Percentiles rank a stretch among this genome's conserved stretches.
These are phyloP conservation scores for Hebeloma cylindrosporum DNA, from an alignment of 768 basidiomycete genomes.

Conservation along the genomic window DNA sequence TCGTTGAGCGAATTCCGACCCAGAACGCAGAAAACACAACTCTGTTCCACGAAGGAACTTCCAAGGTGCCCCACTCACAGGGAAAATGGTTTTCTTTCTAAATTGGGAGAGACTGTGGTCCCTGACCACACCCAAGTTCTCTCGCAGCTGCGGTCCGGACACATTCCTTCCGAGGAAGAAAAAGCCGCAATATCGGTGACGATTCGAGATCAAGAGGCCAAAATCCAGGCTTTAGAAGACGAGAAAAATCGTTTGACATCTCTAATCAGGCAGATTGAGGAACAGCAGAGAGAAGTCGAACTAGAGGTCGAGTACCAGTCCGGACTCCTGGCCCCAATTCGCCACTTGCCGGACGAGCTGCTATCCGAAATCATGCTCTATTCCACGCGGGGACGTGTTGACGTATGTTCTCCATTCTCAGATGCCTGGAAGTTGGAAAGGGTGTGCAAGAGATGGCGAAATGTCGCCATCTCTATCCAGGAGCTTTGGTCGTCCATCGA, in stretches of 20 bases:
- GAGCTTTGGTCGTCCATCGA: slow-evolving; percentile 15
- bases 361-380: slow-evolving; percentile 12
- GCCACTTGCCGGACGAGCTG: slow-evolving; percentile 13
- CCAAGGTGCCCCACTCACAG: too few relatives aligned
- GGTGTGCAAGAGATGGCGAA: slow-evolving; percentile 15
- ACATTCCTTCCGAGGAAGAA: slow-evolving; percentile 5
- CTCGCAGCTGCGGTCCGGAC: slow-evolving; percentile 2
- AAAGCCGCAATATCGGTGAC: not conserved
- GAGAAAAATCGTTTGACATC: slow-evolving; percentile 3
- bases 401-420: slow-evolving; percentile 13
- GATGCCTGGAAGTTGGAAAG: slow-evolving; percentile 14
- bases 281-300: slow-evolving; percentile 1
- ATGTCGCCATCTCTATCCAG: slow-evolving; percentile 2
- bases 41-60: too few relatives aligned
- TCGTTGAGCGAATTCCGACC: too few relatives aligned
- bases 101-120: too few relatives aligned
- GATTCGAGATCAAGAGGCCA: not conserved
- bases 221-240: slow-evolving; percentile 4
- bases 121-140: not conserved
- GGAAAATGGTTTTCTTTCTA: too few relatives aligned
- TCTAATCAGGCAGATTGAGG: slow-evolving; percentile 1
- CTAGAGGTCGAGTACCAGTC: slow-evolving; percentile 3
- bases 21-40: too few relatives aligned
- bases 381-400: slow-evolving; percentile 7
- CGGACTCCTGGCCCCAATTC: slow-evolving; percentile 11